Conservation (phyloP, 2,329 filamentous ascomycete species). For the Diaporthe helianthi region DNA sequence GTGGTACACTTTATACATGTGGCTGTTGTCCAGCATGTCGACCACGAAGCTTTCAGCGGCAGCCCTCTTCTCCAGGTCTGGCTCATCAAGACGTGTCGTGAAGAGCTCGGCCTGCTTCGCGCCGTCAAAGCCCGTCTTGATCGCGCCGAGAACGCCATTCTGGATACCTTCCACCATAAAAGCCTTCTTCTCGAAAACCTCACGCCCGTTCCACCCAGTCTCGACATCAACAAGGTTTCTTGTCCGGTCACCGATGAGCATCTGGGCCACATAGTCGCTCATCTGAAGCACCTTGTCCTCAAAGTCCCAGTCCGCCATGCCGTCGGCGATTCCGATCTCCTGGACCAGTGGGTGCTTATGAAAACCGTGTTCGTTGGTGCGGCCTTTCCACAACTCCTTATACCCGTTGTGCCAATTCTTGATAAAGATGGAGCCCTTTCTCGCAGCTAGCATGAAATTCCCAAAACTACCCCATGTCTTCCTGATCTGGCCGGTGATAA, state of each 20-base stretch:
- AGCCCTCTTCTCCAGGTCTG: constrained; percentile 12
- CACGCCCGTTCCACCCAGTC: background rate
- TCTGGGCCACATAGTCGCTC: constrained; percentile 20
- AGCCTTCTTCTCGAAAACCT: background rate
- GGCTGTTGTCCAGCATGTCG: constrained; percentile 24
- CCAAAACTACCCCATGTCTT: constrained; percentile 25
- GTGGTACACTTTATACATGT: constrained; percentile 18
- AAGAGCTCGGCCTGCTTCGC: constrained; percentile 24
- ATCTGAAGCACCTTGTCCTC: constrained; percentile 13
- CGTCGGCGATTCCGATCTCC: constrained; percentile 9
- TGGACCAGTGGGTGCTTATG: constrained; percentile 36
- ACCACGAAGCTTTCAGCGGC: constrained; percentile 24
- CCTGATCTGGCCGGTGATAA: constrained; percentile 18
- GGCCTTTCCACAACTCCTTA: constrained; percentile 45
- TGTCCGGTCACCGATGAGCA: constrained; percentile 15
- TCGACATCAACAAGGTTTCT: constrained; percentile 1
- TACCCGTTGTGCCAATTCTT: constrained; percentile 51
- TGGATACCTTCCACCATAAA: constrained; percentile 11
- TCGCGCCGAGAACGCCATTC: background rate
- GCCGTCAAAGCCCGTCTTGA: constrained; percentile 19
- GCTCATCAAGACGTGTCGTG: background rate
- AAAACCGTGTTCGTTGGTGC: constrained; percentile 41
- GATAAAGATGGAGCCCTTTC: constrained; percentile 51
- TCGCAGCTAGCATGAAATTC: constrained; percentile 43
- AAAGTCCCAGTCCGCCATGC: constrained; percentile 5